Evolutionary conservation across 345 rosid genomes (phyloP).

Genomic region (Atalantia buxifolia): DNA sequence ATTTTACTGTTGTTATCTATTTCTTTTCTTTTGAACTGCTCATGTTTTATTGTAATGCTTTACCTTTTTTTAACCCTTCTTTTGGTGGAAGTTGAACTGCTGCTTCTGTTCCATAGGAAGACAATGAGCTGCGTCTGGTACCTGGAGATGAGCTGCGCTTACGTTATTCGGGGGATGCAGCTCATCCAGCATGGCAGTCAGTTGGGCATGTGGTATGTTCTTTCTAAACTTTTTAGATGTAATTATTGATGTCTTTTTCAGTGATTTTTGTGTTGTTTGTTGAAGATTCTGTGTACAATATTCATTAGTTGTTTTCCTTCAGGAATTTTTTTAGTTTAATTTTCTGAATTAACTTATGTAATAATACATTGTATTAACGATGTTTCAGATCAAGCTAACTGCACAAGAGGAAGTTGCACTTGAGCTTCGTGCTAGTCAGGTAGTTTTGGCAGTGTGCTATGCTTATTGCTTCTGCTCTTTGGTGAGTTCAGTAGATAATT

Average conservation of each 20-base stretch:
- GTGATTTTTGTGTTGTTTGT: background rate
- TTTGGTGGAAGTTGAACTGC: constrained; percentile 18
- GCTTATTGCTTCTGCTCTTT: constrained; percentile 7
- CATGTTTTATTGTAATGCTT: constrained; percentile 5
- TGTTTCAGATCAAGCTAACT: constrained; percentile 83
- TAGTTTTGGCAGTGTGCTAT: constrained; percentile 27
- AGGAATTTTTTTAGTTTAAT: background rate
- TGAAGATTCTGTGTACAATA: background rate
- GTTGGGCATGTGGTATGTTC: constrained; percentile 97
- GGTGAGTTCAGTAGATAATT: background rate
- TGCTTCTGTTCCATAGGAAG: constrained; percentile 60
- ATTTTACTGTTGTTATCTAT: background rate
- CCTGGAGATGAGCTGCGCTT: constrained; percentile 97
- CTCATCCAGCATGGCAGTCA: constrained; percentile 98
- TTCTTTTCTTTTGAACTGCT: background rate
- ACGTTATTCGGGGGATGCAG: constrained; percentile 96
- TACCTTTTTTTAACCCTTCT: background rate
- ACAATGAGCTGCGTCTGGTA: constrained; percentile 93
- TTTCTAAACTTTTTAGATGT: constrained; percentile 14
- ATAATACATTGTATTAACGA: constrained; percentile 1
- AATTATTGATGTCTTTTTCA: background rate
- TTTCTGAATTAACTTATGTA: background rate
- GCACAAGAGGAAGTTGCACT: constrained; percentile 99
- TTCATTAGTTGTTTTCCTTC: background rate
- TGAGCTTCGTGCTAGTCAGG: constrained; percentile 99